Evolutionary conservation across 371 early-diverging fungal genomes (phyloP).

Genomic region (Funneliformis caledonium): DNA sequence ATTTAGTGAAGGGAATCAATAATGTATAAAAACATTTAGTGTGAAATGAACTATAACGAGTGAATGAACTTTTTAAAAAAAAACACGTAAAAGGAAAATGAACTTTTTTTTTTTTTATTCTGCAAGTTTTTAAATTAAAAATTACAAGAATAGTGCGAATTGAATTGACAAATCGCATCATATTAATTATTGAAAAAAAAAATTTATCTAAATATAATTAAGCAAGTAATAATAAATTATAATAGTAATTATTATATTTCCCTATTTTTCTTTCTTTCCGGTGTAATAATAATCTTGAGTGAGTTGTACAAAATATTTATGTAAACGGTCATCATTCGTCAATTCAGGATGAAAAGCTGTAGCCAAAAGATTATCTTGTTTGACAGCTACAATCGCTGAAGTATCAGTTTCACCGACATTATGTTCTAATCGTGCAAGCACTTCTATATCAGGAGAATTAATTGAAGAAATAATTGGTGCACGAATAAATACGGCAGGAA

Average conservation of each 20-base stretch:
- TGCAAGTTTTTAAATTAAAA: background rate
- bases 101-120: too few relatives aligned
- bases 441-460: conserved; percentile 66
- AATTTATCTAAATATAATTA: background rate
- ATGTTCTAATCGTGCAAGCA: conserved; percentile 62
- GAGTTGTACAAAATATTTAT: conserved; percentile 78
- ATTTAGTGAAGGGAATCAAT: background rate
- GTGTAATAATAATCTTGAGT: conserved; percentile 28
- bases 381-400: conserved; percentile 82
- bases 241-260: background rate
- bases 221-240: background rate
- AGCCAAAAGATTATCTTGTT: conserved; percentile 84
- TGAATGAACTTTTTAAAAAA: background rate
- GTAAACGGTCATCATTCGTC: conserved; percentile 83
- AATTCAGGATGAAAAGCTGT: conserved; percentile 97
- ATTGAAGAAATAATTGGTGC: conserved; percentile 88
- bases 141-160: too few relatives aligned
- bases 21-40: background rate
- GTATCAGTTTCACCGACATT: conserved; percentile 55
- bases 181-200: too few relatives aligned
- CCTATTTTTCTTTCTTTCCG: background rate
- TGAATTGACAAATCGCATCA: too few relatives aligned
- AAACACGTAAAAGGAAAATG: background rate
- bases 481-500: conserved; percentile 92
- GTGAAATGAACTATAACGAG: background rate